Evolutionary conservation across 495 filamentous ascomycete species (phyloP).

Genomic region (Amorphotheca resinae): DNA sequence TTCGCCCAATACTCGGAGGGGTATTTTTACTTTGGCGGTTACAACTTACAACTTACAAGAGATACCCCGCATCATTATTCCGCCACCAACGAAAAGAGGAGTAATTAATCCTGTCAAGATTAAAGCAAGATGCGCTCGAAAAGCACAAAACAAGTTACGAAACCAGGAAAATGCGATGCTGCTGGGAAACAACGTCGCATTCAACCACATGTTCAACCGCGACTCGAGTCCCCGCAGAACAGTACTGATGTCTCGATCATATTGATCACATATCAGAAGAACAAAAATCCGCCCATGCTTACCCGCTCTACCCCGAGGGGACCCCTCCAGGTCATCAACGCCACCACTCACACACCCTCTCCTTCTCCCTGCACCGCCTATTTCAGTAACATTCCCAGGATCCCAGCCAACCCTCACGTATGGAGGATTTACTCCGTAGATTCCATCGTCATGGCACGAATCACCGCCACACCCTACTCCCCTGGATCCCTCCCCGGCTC

Average conservation of each 20-base stretch:
- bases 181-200: background rate
- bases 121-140: too few species aligned
- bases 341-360: conserved; percentile 2
- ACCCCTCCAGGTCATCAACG: background rate
- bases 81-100: background rate
- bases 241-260: too few species aligned
- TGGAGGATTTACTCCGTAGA: too few species aligned
- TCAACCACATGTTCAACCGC: background rate
- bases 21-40: background rate
- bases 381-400: too few species aligned
- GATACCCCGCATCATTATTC: background rate
- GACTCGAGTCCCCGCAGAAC: background rate
- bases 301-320: background rate
- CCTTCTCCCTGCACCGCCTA: background rate
- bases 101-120: too few species aligned
- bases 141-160: background rate
- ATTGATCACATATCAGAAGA: background rate
- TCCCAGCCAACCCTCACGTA: too few species aligned
- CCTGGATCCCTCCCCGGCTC: too few species aligned
- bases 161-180: background rate
- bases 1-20: too few species aligned
- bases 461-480: too few species aligned
- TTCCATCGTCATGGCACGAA: too few species aligned
- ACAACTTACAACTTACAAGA: background rate
- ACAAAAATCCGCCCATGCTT: background rate